phyloP scores from a whole-genome alignment of 768 basidiomycete species.

The Leucocoprinus birnbaumii region DNA sequence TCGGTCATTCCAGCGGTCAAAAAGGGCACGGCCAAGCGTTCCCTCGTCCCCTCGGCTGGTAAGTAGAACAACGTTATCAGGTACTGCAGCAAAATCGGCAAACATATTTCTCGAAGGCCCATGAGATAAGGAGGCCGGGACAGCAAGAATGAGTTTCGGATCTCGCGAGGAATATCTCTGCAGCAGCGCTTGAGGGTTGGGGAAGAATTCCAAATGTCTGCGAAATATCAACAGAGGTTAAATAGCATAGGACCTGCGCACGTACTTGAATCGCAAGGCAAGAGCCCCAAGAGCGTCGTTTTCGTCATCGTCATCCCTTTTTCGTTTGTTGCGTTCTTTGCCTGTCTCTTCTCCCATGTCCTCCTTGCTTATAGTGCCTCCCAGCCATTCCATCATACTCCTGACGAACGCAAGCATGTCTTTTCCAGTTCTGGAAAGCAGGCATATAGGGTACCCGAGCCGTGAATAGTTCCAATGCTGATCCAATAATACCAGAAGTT shows the following conservation, averaged over 20 bases:
- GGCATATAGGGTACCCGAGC: constrained; percentile 84
- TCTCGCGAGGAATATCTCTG: constrained; percentile 82
- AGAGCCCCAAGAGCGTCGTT: constrained; percentile 85
- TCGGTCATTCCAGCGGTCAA: constrained; percentile 80
- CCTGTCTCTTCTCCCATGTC: constrained; percentile 80
- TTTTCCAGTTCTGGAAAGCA: constrained; percentile 86
- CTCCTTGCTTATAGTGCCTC: constrained; percentile 90
- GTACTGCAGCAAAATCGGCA: constrained; percentile 77
- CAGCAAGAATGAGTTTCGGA: constrained; percentile 91
- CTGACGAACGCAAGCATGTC: constrained; percentile 94
- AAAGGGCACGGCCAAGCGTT: constrained; percentile 75
- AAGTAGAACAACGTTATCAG: constrained; percentile 85
- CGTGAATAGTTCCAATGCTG: constrained; percentile 95
- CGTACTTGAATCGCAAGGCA: constrained; percentile 85
- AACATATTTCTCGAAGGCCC: constrained; percentile 89
- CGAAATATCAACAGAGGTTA: constrained; percentile 2
- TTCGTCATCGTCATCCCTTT: constrained; percentile 67
- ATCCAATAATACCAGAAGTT: constrained; percentile 92
- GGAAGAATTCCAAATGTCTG: constrained; percentile 94
- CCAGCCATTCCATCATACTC: constrained; percentile 99
- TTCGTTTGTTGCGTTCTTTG: constrained; percentile 50
- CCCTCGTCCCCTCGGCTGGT: constrained; percentile 79
- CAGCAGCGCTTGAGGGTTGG: constrained; percentile 74
- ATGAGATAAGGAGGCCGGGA: constrained; percentile 90
- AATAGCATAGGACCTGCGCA: neutral